These are phyloP conservation scores for Brassica balearica DNA, from an alignment of 441 rosid genomes.

Conservation along the genomic window DNA sequence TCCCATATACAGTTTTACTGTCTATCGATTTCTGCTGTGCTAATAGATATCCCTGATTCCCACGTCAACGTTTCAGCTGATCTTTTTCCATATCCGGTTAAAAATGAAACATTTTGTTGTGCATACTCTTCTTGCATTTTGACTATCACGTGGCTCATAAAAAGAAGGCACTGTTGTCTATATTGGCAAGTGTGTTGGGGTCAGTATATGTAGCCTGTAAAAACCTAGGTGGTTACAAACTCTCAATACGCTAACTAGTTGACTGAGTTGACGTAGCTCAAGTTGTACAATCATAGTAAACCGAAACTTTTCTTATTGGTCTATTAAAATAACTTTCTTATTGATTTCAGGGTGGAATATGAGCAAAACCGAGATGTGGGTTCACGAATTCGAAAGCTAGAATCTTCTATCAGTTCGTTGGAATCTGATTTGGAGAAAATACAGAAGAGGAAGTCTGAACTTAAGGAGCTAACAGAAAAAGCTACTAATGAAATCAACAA, in stretches of 20 bases:
- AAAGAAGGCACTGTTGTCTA: conserved; percentile 26
- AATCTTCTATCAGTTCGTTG: conserved; percentile 66
- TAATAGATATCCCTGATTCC: conserved; percentile 9
- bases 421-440: conserved; percentile 74
- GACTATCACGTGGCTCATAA: conserved; percentile 1
- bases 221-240: conserved; percentile 11
- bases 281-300: conserved; percentile 25
- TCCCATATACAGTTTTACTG: background rate
- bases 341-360: conserved; percentile 79
- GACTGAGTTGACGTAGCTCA: conserved; percentile 30
- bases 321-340: conserved; percentile 1
- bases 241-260: conserved; percentile 5
- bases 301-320: background rate
- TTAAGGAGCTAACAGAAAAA: conserved; percentile 67
- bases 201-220: conserved; percentile 20
- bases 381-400: conserved; percentile 80
- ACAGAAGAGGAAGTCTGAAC: conserved; percentile 69
- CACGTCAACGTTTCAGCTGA: conserved; percentile 14
- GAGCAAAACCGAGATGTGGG: conserved; percentile 95
- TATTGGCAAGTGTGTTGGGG: conserved; percentile 20
- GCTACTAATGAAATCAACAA: conserved; percentile 65
- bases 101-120: background rate
- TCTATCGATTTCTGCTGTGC: conserved; percentile 20
- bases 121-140: conserved; percentile 28
- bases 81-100: background rate